Evolutionary conservation across 78 protist species (phyloP), one percentile per base, ranked within the genome.

Genomic region (Cavenderia fasciculata): DNA sequence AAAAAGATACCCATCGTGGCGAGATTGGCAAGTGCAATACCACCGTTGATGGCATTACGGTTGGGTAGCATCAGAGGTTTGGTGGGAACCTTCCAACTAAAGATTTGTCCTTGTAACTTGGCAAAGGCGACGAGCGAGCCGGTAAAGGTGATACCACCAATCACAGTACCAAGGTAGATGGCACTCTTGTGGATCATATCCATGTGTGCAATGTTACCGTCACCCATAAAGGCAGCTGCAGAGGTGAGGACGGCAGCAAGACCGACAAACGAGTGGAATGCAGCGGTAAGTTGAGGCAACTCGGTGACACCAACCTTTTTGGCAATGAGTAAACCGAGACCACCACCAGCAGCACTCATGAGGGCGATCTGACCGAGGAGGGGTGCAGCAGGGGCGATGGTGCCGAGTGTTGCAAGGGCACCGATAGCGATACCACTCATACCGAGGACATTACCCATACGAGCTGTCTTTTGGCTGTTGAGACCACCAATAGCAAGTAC

Each of bases 91-190:
- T 51, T 66, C 31, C 31, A 79, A 14, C 49, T 66, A 46, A 59
- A 71, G 52, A 95, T 84, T 10, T 25, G 23, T 31, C 98, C 99
- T 49, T 74, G 70, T 16, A 98, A 96, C 85, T 98, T 98, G 43
- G 87, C 96, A 76, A 33, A 98, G n/a, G 99, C 99, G 21, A 95
- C 78, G 4, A 97, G 0, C 6, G 99, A 97, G 36, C 99, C 99
- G 0, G 96, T 82, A 71, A 96, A 92, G 40, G 98, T 97, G 82
- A 97, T 59, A 73, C 95, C 96, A 29, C 98, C 98, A 62, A 95
- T 95, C 21, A 94, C 49, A 2, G 95, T 65, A 59, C 97, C 98
- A 1, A 95, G 40, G 75, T 73, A 96, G 65, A 94, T 77, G 19
- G 94, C 34, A 31, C 74, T 40, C 25, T 69, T 47, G 38, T 82